Percentiles rank a stretch among this genome's conserved stretches.
Conservation (phyloP, 306 rosid species). For the Quercus berberidifolia region DNA sequence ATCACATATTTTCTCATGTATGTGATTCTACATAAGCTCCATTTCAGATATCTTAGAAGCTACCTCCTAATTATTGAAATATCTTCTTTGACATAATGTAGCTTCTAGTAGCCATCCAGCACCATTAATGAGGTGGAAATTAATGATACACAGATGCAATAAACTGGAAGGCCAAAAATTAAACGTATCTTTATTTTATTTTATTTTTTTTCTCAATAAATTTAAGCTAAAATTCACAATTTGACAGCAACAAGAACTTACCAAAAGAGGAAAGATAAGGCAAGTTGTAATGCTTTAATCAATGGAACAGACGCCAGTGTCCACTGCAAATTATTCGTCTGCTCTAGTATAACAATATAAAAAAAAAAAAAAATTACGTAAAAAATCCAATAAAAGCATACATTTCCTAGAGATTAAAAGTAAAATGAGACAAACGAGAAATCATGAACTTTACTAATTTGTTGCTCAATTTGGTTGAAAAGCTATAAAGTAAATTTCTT, state of each 20-base stretch:
- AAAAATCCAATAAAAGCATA: constrained; percentile 5
- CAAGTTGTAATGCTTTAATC: constrained; percentile 85
- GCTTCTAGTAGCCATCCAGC: neutral
- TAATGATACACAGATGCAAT: neutral
- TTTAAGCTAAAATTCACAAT: neutral
- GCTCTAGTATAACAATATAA: constrained; percentile 47
- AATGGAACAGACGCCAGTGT: constrained; percentile 76
- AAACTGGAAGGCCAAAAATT: neutral
- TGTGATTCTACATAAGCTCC: neutral
- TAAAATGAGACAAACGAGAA: neutral
- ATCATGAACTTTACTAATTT: neutral
- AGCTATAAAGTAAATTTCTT: neutral
- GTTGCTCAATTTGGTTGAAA: neutral
- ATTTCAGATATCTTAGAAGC: neutral
- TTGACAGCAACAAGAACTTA: constrained; percentile 18
- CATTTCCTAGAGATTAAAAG: neutral
- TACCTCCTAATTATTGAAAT: neutral
- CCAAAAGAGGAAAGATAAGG: constrained; percentile 90
- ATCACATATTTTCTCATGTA: neutral
- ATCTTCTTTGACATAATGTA: neutral
- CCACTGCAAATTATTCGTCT: constrained; percentile 94
- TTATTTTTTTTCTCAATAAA: neutral
- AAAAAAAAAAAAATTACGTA: constrained; percentile 13
- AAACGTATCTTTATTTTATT: neutral
- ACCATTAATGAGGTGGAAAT: neutral